These are phyloP conservation scores for Alternaria viburni DNA, from an alignment of 2,329 filamentous ascomycete species.

Conservation along the genomic window DNA sequence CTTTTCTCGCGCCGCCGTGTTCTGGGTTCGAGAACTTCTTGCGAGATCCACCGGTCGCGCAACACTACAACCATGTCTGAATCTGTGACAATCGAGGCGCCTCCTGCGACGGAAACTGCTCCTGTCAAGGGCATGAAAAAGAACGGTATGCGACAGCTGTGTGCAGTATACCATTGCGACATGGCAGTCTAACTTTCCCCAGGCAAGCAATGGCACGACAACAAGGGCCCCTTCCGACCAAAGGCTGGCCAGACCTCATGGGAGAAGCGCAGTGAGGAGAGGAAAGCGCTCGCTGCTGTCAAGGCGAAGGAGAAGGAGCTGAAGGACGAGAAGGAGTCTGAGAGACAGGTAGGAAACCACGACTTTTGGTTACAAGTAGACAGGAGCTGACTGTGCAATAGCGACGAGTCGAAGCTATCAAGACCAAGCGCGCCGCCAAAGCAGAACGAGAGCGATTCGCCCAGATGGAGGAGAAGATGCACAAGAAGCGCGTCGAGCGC, in stretches of 20 bases:
- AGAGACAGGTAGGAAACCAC: slow-evolving; percentile 72
- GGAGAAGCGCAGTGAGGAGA: slow-evolving; percentile 74
- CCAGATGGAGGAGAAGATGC: slow-evolving; percentile 97
- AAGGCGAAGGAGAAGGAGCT: slow-evolving; percentile 95
- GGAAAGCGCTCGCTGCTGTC: slow-evolving; percentile 73
- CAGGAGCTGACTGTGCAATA: slow-evolving; percentile 48
- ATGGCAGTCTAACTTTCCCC: slow-evolving; percentile 24
- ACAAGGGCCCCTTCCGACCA: slow-evolving; percentile 85
- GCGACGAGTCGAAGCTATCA: slow-evolving; percentile 79
- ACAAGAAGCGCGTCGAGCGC: slow-evolving; percentile 90
- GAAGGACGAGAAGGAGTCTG: slow-evolving; percentile 90
- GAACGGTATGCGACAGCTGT: slow-evolving; percentile 67
- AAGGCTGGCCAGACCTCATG: slow-evolving; percentile 78
- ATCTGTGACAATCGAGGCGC: slow-evolving; percentile 50
- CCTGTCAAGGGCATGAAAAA: slow-evolving; percentile 70
- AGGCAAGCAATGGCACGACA: slow-evolving; percentile 95
- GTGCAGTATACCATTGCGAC: not conserved
- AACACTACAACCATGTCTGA: slow-evolving; percentile 38
- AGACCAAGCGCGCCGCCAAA: slow-evolving; percentile 84
- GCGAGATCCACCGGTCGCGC: slow-evolving; percentile 14
- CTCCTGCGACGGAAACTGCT: slow-evolving; percentile 45
- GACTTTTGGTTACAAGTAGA: not conserved
- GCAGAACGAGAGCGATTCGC: slow-evolving; percentile 92
- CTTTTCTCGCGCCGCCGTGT: slow-evolving; percentile 29
- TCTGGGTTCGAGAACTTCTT: slow-evolving; percentile 19